These are phyloP conservation scores for Hypomyces rosellus DNA, from an alignment of 2,329 filamentous ascomycete species.

Conservation along the genomic window DNA sequence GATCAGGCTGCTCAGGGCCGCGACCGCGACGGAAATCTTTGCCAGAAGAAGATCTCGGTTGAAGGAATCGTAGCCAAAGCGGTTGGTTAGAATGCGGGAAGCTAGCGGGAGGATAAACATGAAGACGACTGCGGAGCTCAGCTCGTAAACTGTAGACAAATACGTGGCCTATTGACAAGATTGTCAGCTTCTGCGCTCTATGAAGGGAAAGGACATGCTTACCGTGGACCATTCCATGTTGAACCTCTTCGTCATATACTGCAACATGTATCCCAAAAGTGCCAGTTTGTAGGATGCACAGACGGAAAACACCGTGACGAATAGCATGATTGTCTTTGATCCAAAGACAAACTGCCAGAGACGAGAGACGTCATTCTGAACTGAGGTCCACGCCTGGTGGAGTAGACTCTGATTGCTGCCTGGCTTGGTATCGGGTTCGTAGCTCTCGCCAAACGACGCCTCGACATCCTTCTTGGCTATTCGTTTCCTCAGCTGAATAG, in stretches of 20 bases:
- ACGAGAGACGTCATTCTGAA: constrained; percentile 26
- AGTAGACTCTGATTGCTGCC: constrained; percentile 13
- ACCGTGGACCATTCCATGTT: constrained; percentile 40
- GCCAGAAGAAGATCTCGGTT: constrained; percentile 35
- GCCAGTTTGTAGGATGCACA: constrained; percentile 25
- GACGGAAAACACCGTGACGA: constrained; percentile 29
- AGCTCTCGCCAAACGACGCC: background rate
- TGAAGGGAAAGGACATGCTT: constrained; percentile 3
- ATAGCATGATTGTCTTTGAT: constrained; percentile 31
- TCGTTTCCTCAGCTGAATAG: constrained; percentile 28
- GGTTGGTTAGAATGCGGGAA: constrained; percentile 27
- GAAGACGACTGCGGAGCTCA: constrained; percentile 32
- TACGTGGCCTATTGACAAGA: constrained; percentile 32
- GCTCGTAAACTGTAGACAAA: constrained; percentile 32
- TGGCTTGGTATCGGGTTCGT: constrained; percentile 2
- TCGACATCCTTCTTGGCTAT: constrained; percentile 19
- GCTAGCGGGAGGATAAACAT: constrained; percentile 31
- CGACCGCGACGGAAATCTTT: constrained; percentile 27
- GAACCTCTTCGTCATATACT: constrained; percentile 49
- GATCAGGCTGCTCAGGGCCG: constrained; percentile 30
- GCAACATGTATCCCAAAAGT: constrained; percentile 34
- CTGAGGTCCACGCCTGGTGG: constrained; percentile 20
- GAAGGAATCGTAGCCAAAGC: constrained; percentile 24
- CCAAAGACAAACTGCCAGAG: constrained; percentile 34
- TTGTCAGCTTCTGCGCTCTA: background rate